These are phyloP conservation scores for Cladorrhinum sp. DNA, from an alignment of 2,329 filamentous ascomycete species.

Conservation along the genomic window DNA sequence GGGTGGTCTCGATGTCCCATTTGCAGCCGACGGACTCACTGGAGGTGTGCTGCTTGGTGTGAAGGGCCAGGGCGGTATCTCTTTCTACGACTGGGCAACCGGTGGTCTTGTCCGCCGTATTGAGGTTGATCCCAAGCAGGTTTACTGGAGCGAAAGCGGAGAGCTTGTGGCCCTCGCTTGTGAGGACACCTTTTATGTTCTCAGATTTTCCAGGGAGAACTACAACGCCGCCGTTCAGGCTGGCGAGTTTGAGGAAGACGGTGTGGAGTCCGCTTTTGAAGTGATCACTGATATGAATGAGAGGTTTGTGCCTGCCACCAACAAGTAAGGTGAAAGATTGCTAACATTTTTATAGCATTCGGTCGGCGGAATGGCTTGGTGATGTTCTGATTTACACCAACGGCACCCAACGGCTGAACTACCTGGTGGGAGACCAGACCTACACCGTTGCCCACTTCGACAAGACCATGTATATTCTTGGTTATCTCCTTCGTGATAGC, in stretches of 20 bases:
- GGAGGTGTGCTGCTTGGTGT: slow-evolving; percentile 91
- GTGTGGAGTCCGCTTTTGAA: slow-evolving; percentile 93
- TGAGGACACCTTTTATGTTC: slow-evolving; percentile 91
- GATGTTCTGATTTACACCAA: slow-evolving; percentile 99
- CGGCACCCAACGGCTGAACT: slow-evolving; percentile 93
- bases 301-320: slow-evolving; percentile 49
- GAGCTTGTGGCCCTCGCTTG: slow-evolving; percentile 91
- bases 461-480: slow-evolving; percentile 88
- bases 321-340: background rate
- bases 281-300: slow-evolving; percentile 95
- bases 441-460: slow-evolving; percentile 98
- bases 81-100: slow-evolving; percentile 93
- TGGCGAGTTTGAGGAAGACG: slow-evolving; percentile 81
- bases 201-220: slow-evolving; percentile 85
- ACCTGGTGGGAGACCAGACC: slow-evolving; percentile 94
- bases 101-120: slow-evolving; percentile 88
- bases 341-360: slow-evolving; percentile 57
- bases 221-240: slow-evolving; percentile 80
- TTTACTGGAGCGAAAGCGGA: slow-evolving; percentile 97
- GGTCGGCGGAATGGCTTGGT: slow-evolving; percentile 95
- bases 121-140: slow-evolving; percentile 71
- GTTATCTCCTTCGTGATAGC: slow-evolving; percentile 94
- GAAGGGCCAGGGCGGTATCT: slow-evolving; percentile 89
- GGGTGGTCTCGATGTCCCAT: slow-evolving; percentile 87
- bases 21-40: slow-evolving; percentile 86